A percentile compares a stretch with the other conserved stretches of the same genome.
phyloP scores from a whole-genome alignment of 257 asterid genomes.

The Ballota nigra region DNA sequence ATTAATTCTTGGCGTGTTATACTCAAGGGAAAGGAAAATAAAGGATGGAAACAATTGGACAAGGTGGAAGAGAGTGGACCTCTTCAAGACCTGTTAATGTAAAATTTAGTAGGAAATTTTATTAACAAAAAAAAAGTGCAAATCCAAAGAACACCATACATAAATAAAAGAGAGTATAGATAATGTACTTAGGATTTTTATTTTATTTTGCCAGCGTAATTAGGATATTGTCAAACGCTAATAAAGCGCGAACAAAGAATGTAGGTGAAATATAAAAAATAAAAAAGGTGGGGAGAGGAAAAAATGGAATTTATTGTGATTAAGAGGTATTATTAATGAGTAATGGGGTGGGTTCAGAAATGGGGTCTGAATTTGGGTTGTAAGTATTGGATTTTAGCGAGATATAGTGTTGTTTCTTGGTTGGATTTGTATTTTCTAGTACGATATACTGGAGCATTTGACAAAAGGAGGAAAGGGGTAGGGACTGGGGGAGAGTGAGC shows the following conservation, averaged over 20 bases:
- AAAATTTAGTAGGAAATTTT: no score
- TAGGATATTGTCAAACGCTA: no score
- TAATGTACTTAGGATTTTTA: neutral
- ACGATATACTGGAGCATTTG: slow-evolving; percentile 1
- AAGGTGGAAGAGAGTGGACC: no score
- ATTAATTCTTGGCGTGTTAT: no score
- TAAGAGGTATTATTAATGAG: neutral
- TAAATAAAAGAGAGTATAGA: neutral
- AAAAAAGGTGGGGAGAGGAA: no score
- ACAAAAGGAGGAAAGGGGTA: slow-evolving; percentile 2
- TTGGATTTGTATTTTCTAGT: slow-evolving; percentile 18
- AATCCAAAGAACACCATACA: no score
- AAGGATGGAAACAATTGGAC: neutral
- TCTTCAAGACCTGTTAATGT: no score
- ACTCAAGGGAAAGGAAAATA: neutral
- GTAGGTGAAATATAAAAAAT: no score
- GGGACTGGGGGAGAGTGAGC: neutral
- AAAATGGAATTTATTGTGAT: neutral
- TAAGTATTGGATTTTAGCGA: slow-evolving; percentile 32
- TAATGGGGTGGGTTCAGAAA: slow-evolving; percentile 11
- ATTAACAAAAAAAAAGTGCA: no score
- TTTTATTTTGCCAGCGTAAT: no score
- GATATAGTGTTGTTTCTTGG: slow-evolving; percentile 10
- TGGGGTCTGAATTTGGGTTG: slow-evolving; percentile 37
- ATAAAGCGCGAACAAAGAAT: neutral